phyloP scores from a whole-genome alignment of 106 monocot genomes.

The Cymbidium sinense region DNA sequence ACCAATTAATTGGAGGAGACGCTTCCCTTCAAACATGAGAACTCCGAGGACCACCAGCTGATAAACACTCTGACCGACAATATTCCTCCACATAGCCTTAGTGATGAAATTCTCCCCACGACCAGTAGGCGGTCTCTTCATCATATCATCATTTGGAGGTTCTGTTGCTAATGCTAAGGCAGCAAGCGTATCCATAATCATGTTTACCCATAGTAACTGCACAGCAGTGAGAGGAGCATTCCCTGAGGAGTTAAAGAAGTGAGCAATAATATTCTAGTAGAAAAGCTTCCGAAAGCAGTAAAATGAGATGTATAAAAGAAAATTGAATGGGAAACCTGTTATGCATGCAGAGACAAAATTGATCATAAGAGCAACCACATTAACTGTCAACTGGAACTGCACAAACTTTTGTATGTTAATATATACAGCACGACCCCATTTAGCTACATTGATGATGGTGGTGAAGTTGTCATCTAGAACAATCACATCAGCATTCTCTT shows the following conservation, averaged over 20 bases:
- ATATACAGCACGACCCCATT: slow-evolving; percentile 96
- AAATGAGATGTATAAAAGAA: too few relatives aligned
- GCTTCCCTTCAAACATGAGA: slow-evolving; percentile 73
- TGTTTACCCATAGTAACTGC: slow-evolving; percentile 64
- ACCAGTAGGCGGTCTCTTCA: slow-evolving; percentile 69
- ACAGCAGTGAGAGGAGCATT: slow-evolving; percentile 59
- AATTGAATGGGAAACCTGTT: slow-evolving; percentile 35
- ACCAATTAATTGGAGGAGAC: slow-evolving; percentile 49
- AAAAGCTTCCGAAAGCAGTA: too few relatives aligned
- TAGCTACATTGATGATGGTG: slow-evolving; percentile 80
- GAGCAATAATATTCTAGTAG: neutral
- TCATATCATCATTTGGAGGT: slow-evolving; percentile 48
- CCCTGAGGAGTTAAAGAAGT: slow-evolving; percentile 15
- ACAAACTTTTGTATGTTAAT: slow-evolving; percentile 99
- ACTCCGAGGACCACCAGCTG: slow-evolving; percentile 76
- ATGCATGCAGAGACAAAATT: slow-evolving; percentile 90
- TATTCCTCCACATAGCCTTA: slow-evolving; percentile 83
- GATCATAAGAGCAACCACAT: slow-evolving; percentile 85
- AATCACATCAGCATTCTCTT: slow-evolving; percentile 97
- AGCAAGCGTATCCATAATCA: slow-evolving; percentile 66
- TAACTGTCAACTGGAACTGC: slow-evolving; percentile 96
- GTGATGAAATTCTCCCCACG: slow-evolving; percentile 75
- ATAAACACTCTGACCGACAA: slow-evolving; percentile 86
- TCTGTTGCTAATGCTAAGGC: slow-evolving; percentile 65
- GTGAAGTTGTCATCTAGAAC: slow-evolving; percentile 93